phyloP scores from a whole-genome alignment of 2,329 filamentous ascomycete genomes.

The Xylaria sp. region DNA sequence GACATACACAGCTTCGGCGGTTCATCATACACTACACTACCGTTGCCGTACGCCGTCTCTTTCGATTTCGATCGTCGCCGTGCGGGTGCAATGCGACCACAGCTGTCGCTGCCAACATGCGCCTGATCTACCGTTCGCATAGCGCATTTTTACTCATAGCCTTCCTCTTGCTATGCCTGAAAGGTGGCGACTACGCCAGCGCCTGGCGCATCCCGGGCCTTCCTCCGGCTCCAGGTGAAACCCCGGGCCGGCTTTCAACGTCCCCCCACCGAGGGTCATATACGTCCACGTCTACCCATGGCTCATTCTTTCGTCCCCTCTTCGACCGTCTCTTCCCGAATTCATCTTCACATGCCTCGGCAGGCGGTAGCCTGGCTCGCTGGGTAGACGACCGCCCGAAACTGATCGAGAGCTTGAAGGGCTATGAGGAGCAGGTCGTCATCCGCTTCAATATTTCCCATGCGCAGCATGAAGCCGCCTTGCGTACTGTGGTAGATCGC shows the following conservation, averaged over 20 bases:
- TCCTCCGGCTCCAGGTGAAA: slow-evolving; percentile 20
- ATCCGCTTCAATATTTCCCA: slow-evolving; percentile 84
- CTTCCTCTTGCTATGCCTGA: slow-evolving; percentile 29
- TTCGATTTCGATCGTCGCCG: not conserved
- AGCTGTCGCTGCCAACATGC: slow-evolving; percentile 31
- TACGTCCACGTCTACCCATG: slow-evolving; percentile 19
- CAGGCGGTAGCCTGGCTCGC: slow-evolving; percentile 38
- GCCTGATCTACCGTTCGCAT: slow-evolving; percentile 7
- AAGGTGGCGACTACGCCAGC: slow-evolving; percentile 8
- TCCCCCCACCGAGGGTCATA: slow-evolving; percentile 7
- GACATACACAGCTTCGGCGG: not conserved
- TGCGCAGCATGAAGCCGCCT: slow-evolving; percentile 44
- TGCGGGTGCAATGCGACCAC: slow-evolving; percentile 24
- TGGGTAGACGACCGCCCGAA: slow-evolving; percentile 47
- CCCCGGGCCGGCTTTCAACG: not conserved
- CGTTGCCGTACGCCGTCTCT: not conserved
- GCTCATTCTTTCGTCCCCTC: slow-evolving; percentile 46
- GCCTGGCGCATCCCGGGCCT: slow-evolving; percentile 36
- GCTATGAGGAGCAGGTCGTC: slow-evolving; percentile 85
- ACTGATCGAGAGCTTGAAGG: slow-evolving; percentile 52
- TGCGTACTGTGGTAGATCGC: slow-evolving; percentile 51
- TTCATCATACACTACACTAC: too few relatives aligned
- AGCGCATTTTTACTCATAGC: slow-evolving; percentile 14
- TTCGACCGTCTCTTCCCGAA: slow-evolving; percentile 41
- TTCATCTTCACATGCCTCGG: slow-evolving; percentile 38